These are phyloP conservation scores for Geotrichum bryndzae DNA, from an alignment of 1,139 yeast genomes.

Conservation along the genomic window DNA sequence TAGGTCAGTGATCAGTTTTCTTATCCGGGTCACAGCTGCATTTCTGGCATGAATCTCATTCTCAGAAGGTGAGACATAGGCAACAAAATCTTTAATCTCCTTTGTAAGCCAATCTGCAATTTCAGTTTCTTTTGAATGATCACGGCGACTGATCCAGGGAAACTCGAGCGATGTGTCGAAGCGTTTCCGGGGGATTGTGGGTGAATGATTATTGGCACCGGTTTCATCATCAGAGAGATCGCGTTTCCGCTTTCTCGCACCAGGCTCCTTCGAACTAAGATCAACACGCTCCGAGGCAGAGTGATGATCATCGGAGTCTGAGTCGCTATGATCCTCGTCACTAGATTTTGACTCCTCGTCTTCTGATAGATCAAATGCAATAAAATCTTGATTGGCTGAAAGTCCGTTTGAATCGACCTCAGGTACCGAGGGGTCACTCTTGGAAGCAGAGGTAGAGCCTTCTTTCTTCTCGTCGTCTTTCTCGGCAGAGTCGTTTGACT, in stretches of 20 bases:
- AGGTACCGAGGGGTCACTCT: neutral
- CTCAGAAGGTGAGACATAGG: constrained; percentile 79
- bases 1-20: constrained; percentile 48
- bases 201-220: constrained; percentile 27
- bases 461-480: neutral
- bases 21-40: constrained; percentile 55
- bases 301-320: constrained; percentile 7
- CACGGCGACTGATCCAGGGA: constrained; percentile 79
- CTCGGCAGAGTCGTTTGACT: neutral
- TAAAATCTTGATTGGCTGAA: constrained; percentile 14
- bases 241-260: constrained; percentile 21
- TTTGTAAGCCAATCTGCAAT: constrained; percentile 82
- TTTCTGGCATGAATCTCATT: constrained; percentile 70
- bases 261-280: neutral
- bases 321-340: constrained; percentile 8
- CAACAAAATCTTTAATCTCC: constrained; percentile 82
- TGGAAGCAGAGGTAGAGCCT: neutral
- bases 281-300: constrained; percentile 16
- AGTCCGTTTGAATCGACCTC: neutral
- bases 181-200: constrained; percentile 15
- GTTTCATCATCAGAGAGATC: constrained; percentile 24
- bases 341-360: constrained; percentile 16
- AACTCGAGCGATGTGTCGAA: constrained; percentile 37
- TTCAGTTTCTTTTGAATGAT: constrained; percentile 62
- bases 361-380: constrained; percentile 16